Percentiles rank a stretch among this genome's conserved stretches.
Evolutionary conservation across 345 rosid genomes (phyloP).

Genomic region (Citrus australasica): DNA sequence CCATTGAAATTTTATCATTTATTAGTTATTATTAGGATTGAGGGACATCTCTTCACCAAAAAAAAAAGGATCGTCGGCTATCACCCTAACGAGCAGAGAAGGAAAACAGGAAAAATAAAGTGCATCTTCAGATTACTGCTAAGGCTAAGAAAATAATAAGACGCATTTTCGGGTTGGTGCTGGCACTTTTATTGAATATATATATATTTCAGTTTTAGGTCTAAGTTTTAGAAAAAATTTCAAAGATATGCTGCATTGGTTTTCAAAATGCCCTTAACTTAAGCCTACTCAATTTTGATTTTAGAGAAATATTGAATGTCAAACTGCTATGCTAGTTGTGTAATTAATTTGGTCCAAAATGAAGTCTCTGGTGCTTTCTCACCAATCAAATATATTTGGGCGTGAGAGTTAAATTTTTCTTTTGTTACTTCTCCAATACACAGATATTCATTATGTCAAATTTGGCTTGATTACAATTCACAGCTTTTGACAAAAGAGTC

Average conservation of each 20-base stretch:
- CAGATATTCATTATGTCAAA: no score
- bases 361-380: background rate
- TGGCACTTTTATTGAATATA: no score
- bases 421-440: background rate
- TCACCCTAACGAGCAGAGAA: background rate
- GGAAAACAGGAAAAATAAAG: background rate
- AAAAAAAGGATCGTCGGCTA: background rate
- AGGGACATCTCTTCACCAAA: background rate
- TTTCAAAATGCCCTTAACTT: background rate
- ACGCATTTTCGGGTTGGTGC: no score
- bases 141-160: no score
- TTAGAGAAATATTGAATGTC: background rate
- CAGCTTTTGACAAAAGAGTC: no score
- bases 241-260: background rate
- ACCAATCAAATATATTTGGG: background rate
- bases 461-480: no score
- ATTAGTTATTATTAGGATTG: no score
- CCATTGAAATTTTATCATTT: background rate
- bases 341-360: background rate
- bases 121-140: background rate
- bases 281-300: background rate
- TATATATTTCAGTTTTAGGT: background rate
- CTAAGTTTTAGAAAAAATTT: no score
- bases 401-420: background rate
- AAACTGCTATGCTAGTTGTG: background rate